Base-by-base conservation (phyloP, 805 yeast genomes). In the Nakazawaea ambrosiae region DNA sequence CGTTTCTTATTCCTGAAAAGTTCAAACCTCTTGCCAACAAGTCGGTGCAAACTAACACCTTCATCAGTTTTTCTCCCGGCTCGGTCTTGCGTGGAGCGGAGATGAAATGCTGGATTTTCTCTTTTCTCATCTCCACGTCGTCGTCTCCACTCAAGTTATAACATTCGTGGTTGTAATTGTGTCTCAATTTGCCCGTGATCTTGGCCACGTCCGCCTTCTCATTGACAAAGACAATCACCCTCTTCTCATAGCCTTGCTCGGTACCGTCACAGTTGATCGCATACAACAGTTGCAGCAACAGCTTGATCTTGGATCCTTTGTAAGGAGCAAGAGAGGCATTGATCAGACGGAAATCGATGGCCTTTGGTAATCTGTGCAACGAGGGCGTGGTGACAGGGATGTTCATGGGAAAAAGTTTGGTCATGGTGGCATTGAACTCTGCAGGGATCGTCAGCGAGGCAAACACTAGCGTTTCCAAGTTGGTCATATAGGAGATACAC, bases 371-470 rank as follows among this genome's bases (percentile, higher is more conserved):
- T 50, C 81, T 78, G 58, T 90, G 98, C 34, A 92, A 64, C 23
- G 79, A 70, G 7, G 96, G 94, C 1, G 96, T 78, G 2, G 83
- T 75, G 12, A 88, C 75, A 2, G 82, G 68, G 15, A 68, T 64
- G 12, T 77, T 66, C n/a, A 69, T 64, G 0, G 94, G 94, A 57
- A 79, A 88, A 22, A 78, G 49, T 29, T 63, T 63, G 4, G 65
- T 56, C 39, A 89, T 59, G 1, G 81, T 71, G 38, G 71, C 70
- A 40, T 80, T 79, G 52, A 88, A 86, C 41, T 75, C 78, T 22
- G 73, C 70, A 1, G 97, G 95, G 24, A 92, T 80, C 0, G 98
- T 90, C 0, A 97, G 97, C 1, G 95, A 81, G 42, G 90, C 85
- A 47, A 90, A 74, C 1, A 89, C 69, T 17, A 87, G 56, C 43